A percentile compares a stretch with the other conserved stretches of the same genome.
phyloP scores from a whole-genome alignment of 2,329 filamentous ascomycete genomes.

The Xylariaceae sp. region DNA sequence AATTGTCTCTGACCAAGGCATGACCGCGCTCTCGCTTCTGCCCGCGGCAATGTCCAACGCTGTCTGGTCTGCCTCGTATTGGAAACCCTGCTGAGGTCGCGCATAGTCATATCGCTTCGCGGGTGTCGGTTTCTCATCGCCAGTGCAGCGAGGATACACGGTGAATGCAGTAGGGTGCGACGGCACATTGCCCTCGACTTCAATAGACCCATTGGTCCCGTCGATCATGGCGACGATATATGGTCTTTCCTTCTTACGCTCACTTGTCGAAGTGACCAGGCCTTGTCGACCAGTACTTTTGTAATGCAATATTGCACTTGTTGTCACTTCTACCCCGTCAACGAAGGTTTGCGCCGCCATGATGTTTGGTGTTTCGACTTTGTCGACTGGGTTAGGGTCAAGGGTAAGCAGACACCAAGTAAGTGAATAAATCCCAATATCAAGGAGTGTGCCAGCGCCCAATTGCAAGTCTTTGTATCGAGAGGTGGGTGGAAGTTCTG shows the following conservation, averaged over 20 bases:
- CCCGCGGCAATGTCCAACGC: conserved; percentile 38
- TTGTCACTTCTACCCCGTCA: conserved; percentile 33
- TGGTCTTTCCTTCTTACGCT: conserved; percentile 16
- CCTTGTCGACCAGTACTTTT: conserved; percentile 36
- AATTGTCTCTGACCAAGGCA: conserved; percentile 45
- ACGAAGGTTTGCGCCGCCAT: conserved; percentile 33
- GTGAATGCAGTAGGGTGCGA: conserved; percentile 35
- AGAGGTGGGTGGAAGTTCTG: conserved; percentile 24
- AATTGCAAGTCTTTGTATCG: conserved; percentile 36
- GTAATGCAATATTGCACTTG: conserved; percentile 38
- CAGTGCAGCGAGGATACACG: conserved; percentile 28
- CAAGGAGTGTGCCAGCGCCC: conserved; percentile 40
- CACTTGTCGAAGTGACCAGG: conserved; percentile 37
- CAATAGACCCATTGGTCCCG: conserved; percentile 35
- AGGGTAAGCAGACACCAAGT: conserved; percentile 37
- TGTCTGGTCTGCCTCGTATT: conserved; percentile 43
- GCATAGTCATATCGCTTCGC: conserved; percentile 35
- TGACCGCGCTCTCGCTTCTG: conserved; percentile 34
- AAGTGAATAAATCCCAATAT: conserved; percentile 42
- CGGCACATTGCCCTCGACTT: conserved; percentile 32
- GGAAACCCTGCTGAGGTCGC: conserved; percentile 36
- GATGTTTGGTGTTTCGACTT: conserved; percentile 32
- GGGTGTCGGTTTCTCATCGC: conserved; percentile 19
- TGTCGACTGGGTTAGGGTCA: conserved; percentile 27
- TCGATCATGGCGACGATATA: conserved; percentile 37